Evolutionary conservation across 768 basidiomycete genomes (phyloP), one percentile per base, ranked within the genome.

Genomic region (Tulasnella sp.): DNA sequence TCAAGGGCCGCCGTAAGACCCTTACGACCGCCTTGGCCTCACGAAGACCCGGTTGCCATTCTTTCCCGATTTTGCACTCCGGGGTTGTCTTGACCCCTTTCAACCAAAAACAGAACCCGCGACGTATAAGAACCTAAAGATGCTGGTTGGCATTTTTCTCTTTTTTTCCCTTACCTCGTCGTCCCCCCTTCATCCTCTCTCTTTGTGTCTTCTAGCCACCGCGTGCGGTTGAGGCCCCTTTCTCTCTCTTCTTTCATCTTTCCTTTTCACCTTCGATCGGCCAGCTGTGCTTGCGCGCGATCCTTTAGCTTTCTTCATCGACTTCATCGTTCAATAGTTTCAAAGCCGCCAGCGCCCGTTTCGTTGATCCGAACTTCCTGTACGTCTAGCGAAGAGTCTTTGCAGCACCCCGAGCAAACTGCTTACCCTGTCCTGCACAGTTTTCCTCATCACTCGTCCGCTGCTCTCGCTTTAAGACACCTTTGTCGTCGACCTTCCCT

Each of bases 261-360:
- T 76, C 56, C 36, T 76, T 48, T 76, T 39, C 73, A 40, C 73
- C 39, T 58, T 76, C 56, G 44, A 48, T 48, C 44, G 36, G 75
- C 36, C 75, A 76, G 75, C 75, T 76, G 75, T 24, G 75, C 75
- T 76, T 58, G n/a, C n/a, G 75, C 75, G 9, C n/a, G 75, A 48
- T 76, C 75, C 34, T 58, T 42, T 42, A 42, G 42, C 42, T 42
- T 48, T 48, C 21, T 48, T 24, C 16, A 48, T 48, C 48, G 48
- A 48, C 48, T 71, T 31, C 74, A 42, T 39, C 46, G 34, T 75
- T 75, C 42, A n/a, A 42, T 48, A 38, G 39, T 75, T 75, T 75
- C 27, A 39, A 44, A 44, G 48, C 48, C 71, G n/a, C 18, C 71
- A 18, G 34, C 34, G 34, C 18, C 71, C 71, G 71, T 75, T 48